Evolutionary conservation across 1,284 basidiomycete genomes (phyloP), one percentile per base, ranked within the genome.

Genomic region (Cryptococcus neoformans): DNA sequence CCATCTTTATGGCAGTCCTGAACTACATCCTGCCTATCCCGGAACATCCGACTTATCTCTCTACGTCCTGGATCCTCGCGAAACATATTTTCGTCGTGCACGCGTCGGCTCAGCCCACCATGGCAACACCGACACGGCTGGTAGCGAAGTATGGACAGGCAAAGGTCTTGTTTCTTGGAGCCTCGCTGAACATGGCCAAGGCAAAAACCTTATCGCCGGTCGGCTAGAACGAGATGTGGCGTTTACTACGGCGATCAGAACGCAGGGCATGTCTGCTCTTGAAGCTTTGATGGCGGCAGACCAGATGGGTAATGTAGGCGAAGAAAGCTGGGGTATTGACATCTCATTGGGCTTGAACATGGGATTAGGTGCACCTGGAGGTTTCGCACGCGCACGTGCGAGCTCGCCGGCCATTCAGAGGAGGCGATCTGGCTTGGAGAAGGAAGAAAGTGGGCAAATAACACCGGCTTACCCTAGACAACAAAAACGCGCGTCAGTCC

Each of bases 41-140:
- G 38, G 52, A 21, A 62, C 67, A 0, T 65, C 70, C 47, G 74
- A 76, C 60, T 60, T 70, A 6, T 74, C 72, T 6, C 57, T 76
- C 16, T 76, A 76, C 62, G 66, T 74, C 44, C 68, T 75, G 44
- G 74, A 76, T 56, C 70, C 74, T 7, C 69, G 74, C 48, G 73
- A 76, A 51, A 74, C 74, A 8, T 73, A 59, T 49, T 61, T 74
- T 8, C 64, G 71, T 8, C 57, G 62, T 11, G 65, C 70, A 41
- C 68, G 74, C 17, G 3, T 44, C 7, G 16, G 49, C 48, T 17
- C 44, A 40, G 9, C 50, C 38, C 21, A 46, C 53, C 28, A 28
- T 28, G 28, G 28, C 28, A 11, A 17, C 48, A 11, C 39, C 42
- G 16, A 45, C 51, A 36, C 42, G 51, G 9, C 45, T 34, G 17